A percentile compares a stretch with the other conserved stretches of the same genome.
Conservation (phyloP, 2,329 filamentous ascomycete species). For the Metarhizium rileyi region DNA sequence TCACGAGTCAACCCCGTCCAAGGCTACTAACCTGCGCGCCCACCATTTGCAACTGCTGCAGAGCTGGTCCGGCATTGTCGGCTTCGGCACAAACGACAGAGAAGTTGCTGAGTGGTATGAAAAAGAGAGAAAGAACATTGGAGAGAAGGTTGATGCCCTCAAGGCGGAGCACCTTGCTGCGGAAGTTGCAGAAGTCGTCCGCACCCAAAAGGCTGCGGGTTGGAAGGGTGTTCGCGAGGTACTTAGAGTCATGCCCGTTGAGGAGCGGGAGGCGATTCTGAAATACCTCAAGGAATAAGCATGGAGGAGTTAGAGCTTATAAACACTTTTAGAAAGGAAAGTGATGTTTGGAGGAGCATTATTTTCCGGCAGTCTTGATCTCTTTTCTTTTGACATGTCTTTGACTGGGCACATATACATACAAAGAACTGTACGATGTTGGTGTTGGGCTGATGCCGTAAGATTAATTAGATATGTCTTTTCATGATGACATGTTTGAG, state of each 20-base stretch:
- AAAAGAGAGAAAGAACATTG: slow-evolving; percentile 75
- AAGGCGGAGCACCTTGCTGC: slow-evolving; percentile 58
- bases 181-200: slow-evolving; percentile 36
- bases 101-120: slow-evolving; percentile 93
- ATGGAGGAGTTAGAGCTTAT: neutral
- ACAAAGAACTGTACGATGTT: slow-evolving; percentile 5
- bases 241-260: slow-evolving; percentile 75
- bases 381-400: neutral
- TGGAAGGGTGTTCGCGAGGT: slow-evolving; percentile 83
- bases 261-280: slow-evolving; percentile 78
- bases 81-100: slow-evolving; percentile 71
- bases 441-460: slow-evolving; percentile 6
- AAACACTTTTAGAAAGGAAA: neutral
- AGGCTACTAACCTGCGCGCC: slow-evolving; percentile 46
- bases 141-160: slow-evolving; percentile 74
- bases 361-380: neutral
- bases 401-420: neutral
- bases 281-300: slow-evolving; percentile 40
- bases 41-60: slow-evolving; percentile 65
- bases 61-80: slow-evolving; percentile 70
- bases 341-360: slow-evolving; percentile 5
- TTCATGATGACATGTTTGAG: neutral
- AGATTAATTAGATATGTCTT: slow-evolving; percentile 2
- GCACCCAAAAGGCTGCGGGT: slow-evolving; percentile 50
- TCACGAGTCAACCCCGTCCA: slow-evolving; percentile 24